These are phyloP conservation scores for Juglanconis oblonga DNA, from an alignment of 2,329 filamentous ascomycete genomes.

Conservation along the genomic window DNA sequence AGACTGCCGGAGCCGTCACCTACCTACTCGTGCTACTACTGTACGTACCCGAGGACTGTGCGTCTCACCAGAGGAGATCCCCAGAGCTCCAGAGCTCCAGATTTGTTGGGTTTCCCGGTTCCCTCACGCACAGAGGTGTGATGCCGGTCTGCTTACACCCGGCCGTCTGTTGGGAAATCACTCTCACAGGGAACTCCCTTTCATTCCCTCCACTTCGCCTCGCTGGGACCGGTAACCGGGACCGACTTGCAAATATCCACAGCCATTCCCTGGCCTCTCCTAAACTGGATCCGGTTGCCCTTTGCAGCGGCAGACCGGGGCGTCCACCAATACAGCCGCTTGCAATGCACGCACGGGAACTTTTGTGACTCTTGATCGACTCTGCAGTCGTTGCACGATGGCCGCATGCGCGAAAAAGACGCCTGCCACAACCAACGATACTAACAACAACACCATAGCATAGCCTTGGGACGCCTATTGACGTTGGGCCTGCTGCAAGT, in stretches of 20 bases:
- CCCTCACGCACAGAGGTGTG: background rate
- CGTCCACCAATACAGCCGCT: background rate
- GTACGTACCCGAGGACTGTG: background rate
- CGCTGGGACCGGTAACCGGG: too few relatives aligned
- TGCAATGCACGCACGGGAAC: background rate
- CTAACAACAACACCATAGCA: background rate
- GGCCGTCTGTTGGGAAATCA: constrained; percentile 6
- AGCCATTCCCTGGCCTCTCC: too few relatives aligned
- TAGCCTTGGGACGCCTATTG: background rate
- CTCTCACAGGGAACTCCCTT: background rate
- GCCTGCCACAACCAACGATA: background rate
- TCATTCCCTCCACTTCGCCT: too few relatives aligned
- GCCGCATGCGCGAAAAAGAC: background rate
- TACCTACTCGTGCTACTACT: too few relatives aligned
- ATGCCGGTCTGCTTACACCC: constrained; percentile 12
- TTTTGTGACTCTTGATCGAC: background rate
- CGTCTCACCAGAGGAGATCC: background rate
- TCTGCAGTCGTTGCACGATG: background rate
- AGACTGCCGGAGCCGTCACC: too few relatives aligned
- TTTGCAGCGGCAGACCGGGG: background rate
- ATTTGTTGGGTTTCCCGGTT: constrained; percentile 1
- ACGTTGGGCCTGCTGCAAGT: constrained; percentile 1
- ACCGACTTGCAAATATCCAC: background rate
- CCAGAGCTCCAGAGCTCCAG: background rate
- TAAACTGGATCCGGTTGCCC: background rate